These are phyloP conservation scores for Rostrohypoxylon terebratum DNA, from an alignment of 495 filamentous ascomycete genomes.

Conservation along the genomic window DNA sequence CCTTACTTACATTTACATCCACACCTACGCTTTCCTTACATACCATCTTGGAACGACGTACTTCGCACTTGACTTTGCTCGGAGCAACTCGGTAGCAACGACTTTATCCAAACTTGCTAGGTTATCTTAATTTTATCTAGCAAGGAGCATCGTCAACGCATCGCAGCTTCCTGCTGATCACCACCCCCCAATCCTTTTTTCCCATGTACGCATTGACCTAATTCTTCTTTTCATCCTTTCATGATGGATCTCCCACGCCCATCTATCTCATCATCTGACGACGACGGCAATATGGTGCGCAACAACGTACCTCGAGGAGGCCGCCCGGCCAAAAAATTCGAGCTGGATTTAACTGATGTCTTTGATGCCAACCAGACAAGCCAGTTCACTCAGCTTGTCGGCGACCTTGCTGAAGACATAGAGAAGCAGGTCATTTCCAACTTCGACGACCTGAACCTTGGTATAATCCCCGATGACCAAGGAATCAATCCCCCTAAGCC, in stretches of 20 bases:
- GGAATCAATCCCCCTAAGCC: constrained; percentile 43
- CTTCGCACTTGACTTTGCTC: not conserved
- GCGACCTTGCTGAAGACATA: constrained; percentile 61
- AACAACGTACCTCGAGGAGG: constrained; percentile 4
- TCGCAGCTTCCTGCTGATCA: not conserved
- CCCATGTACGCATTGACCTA: too few species aligned
- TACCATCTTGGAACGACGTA: not conserved
- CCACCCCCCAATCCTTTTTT: not conserved
- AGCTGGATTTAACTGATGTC: constrained; percentile 41
- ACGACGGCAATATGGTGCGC: constrained; percentile 40
- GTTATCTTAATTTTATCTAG: not conserved
- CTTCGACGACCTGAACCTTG: constrained; percentile 56
- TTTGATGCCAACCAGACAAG: constrained; percentile 37
- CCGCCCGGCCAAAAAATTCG: constrained; percentile 30
- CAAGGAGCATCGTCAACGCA: not conserved
- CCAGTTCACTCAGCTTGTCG: constrained; percentile 52
- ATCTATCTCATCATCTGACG: constrained; percentile 40
- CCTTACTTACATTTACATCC: not conserved
- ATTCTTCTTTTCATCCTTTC: not conserved
- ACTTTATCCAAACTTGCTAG: not conserved
- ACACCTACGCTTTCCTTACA: not conserved
- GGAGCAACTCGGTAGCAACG: not conserved
- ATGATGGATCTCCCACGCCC: constrained; percentile 18
- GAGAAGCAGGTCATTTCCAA: constrained; percentile 57
- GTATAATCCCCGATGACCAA: constrained; percentile 22